phyloP scores from a whole-genome alignment of 129 eudicot genomes.

The Centaurea solstitialis region DNA sequence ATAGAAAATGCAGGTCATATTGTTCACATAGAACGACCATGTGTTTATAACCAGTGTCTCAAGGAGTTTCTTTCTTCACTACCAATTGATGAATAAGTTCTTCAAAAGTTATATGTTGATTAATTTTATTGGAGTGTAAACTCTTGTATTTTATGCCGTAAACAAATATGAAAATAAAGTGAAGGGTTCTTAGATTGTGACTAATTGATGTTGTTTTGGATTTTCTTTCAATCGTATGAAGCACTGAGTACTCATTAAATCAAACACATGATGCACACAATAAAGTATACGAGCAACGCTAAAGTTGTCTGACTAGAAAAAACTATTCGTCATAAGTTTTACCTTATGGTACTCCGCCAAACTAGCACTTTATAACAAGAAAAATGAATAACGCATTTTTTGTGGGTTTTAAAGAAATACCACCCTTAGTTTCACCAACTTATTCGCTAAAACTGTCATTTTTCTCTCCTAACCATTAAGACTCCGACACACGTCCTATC shows the following conservation, averaged over 20 bases:
- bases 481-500: too few relatives aligned
- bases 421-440: too few relatives aligned
- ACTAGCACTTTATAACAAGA: too few relatives aligned
- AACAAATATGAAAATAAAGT: slow-evolving; percentile 13
- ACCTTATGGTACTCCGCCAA: too few relatives aligned
- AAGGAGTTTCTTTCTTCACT: slow-evolving; percentile 73
- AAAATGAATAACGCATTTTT: too few relatives aligned
- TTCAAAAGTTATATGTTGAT: slow-evolving; percentile 6
- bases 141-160: slow-evolving; percentile 9
- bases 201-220: background rate
- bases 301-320: too few relatives aligned
- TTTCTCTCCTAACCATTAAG: too few relatives aligned
- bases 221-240: background rate
- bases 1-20: slow-evolving; percentile 87
- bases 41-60: slow-evolving; percentile 63
- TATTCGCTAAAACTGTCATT: too few relatives aligned
- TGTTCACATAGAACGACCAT: slow-evolving; percentile 87
- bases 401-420: too few relatives aligned
- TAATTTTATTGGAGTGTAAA: slow-evolving; percentile 14
- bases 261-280: background rate
- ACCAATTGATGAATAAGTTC: slow-evolving; percentile 28
- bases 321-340: too few relatives aligned
- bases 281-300: too few relatives aligned
- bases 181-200: background rate
- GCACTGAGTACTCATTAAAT: background rate